phyloP scores from a whole-genome alignment of 805 yeast genomes.

The Candida broadrunensis region DNA sequence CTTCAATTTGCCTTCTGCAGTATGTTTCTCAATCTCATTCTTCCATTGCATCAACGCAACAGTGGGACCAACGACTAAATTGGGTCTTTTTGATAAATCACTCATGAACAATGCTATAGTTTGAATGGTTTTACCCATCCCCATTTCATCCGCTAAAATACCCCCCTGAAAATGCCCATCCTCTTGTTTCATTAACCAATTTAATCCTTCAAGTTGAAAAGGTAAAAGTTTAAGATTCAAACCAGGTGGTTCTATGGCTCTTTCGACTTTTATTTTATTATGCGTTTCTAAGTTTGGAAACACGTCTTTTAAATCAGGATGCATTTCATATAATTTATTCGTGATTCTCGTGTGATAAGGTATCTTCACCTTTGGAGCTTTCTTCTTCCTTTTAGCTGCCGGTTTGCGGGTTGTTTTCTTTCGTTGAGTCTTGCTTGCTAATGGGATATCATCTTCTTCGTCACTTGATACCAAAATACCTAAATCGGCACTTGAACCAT shows the following conservation, averaged over 20 bases:
- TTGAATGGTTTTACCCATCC: conserved; percentile 99
- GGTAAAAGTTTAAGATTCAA: conserved; percentile 76
- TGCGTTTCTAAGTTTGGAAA: conserved; percentile 60
- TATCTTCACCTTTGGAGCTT: conserved; percentile 52
- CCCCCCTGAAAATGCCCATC: conserved; percentile 81
- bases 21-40: conserved; percentile 83
- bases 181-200: conserved; percentile 87
- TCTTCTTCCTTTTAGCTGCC: conserved; percentile 22
- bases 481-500: conserved; percentile 18
- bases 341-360: conserved; percentile 73
- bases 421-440: conserved; percentile 24
- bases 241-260: conserved; percentile 74
- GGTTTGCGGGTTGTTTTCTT: conserved; percentile 8
- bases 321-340: conserved; percentile 62
- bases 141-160: conserved; percentile 97
- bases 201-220: conserved; percentile 89
- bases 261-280: conserved; percentile 45
- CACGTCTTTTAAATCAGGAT: conserved; percentile 73
- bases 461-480: conserved; percentile 28
- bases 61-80: conserved; percentile 92
- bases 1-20: conserved; percentile 59
- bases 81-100: conserved; percentile 67
- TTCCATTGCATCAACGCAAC: conserved; percentile 99
- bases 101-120: conserved; percentile 83
- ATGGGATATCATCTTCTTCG: conserved; percentile 22